Base-by-base conservation (phyloP, 495 filamentous ascomycete species). In the Penicillium salamii region DNA sequence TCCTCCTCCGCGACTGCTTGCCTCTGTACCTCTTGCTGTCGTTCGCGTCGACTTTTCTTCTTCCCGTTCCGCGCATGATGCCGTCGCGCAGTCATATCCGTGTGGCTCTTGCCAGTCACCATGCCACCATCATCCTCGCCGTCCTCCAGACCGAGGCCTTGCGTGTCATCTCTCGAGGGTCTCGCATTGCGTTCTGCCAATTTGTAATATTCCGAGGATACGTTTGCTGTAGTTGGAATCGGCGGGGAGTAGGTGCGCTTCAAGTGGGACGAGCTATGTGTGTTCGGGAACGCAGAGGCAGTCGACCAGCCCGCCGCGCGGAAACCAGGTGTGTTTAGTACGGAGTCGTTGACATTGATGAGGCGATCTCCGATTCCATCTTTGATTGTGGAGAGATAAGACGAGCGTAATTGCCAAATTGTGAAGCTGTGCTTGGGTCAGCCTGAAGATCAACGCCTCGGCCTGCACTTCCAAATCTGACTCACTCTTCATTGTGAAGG, bases 331-430 rank as follows among this genome's bases (percentile, higher is more conserved):
- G 89, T 86, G 61, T 96, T 97, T 50, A 98, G 81, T 49, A 96
- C 83, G 52, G 84, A 78, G 56, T 91, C 85, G 66, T 97, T 92
- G 51, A 98, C 82, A 32, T 87, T 93, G 61, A 98, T 95, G 15
- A 98, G 80, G 31, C 93, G 86, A 65, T 98, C 93, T 40, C 95
- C 93, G 32, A 97, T 91, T 40, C 95, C 93, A 69, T 98, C 93
- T 68, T 90, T 90, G 50, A 96, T 88, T 34, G 85, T 81, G 37
- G 87, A 86, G 5, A 98, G 84, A 62, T 97, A 98, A 45, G 89
- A 88, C 11, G 88, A 90, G 39, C 93, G 90, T 31, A 98, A 71
- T 61, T 96, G 89, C 78, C 96, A 97, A 51, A 93, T 82, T 15
- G 95, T 86, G 74, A 97, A 88, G 66, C 92, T 96, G 52, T 32